phyloP scores from a whole-genome alignment of 306 rosid species.

The Adenanthera pavonina region DNA sequence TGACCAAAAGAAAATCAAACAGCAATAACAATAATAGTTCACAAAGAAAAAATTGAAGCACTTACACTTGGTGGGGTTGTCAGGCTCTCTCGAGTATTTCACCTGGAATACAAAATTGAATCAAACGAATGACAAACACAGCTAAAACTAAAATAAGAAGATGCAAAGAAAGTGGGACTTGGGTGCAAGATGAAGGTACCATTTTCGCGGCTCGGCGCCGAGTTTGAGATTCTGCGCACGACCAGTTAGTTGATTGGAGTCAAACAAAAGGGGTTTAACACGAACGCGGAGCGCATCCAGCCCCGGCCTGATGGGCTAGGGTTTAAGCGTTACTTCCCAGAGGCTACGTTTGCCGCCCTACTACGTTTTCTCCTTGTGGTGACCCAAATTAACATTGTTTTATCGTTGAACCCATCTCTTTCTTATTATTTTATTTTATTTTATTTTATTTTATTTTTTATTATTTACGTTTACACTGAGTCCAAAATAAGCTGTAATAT shows the following conservation, averaged over 20 bases:
- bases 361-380: not conserved
- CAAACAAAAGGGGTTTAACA: not conserved
- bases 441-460: too few species aligned
- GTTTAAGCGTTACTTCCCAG: not conserved
- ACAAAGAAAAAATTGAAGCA: not conserved
- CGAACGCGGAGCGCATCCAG: not conserved
- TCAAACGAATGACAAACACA: not conserved
- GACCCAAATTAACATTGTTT: not conserved
- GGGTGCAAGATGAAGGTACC: not conserved
- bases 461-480: too few species aligned
- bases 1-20: not conserved
- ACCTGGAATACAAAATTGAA: slow-evolving; percentile 48
- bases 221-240: not conserved
- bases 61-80: slow-evolving; percentile 63
- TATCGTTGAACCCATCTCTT: not conserved
- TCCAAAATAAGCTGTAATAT: too few species aligned
- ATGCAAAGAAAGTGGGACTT: not conserved
- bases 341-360: not conserved
- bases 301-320: not conserved
- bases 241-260: not conserved
- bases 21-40: not conserved
- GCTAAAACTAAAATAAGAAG: not conserved
- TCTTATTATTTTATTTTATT: too few species aligned
- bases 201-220: not conserved
- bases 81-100: slow-evolving; percentile 75